Conservation (phyloP, 371 early-diverging fungal species). For the Circinella minor region DNA sequence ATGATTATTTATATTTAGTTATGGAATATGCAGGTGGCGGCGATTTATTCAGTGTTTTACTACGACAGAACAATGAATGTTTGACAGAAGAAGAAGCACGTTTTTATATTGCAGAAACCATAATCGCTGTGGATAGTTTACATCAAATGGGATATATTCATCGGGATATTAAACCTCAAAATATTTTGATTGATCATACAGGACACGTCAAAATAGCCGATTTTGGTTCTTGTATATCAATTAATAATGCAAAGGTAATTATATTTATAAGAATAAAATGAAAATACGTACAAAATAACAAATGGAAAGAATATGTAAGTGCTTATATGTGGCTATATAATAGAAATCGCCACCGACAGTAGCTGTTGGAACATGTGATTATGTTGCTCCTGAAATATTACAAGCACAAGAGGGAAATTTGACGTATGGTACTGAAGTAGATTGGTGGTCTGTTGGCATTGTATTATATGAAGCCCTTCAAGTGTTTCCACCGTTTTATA, state of each 20-base stretch:
- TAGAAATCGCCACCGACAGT: conserved; percentile 63
- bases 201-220: conserved; percentile 92
- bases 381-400: conserved; percentile 95
- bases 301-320: no score
- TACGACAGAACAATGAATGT: conserved; percentile 69
- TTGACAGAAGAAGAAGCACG: conserved; percentile 91
- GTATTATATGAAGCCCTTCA: conserved; percentile 96
- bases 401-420: conserved; percentile 63
- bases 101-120: conserved; percentile 95
- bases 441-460: conserved; percentile 99
- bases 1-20: conserved; percentile 85
- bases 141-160: conserved; percentile 96
- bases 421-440: conserved; percentile 93
- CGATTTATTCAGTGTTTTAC: conserved; percentile 92
- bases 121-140: conserved; percentile 89
- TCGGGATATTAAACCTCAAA: conserved; percentile 87
- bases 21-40: conserved; percentile 98
- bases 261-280: background rate
- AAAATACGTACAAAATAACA: no score
- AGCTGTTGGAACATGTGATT: conserved; percentile 94
- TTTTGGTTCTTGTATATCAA: conserved; percentile 79
- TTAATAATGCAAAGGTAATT: conserved; percentile 19
- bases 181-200: conserved; percentile 74
- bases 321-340: background rate
- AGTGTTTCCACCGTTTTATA: conserved; percentile 92